Conservation (phyloP, 2,329 filamentous ascomycete genomes). For the Lecanoromycetidae sp. region DNA sequence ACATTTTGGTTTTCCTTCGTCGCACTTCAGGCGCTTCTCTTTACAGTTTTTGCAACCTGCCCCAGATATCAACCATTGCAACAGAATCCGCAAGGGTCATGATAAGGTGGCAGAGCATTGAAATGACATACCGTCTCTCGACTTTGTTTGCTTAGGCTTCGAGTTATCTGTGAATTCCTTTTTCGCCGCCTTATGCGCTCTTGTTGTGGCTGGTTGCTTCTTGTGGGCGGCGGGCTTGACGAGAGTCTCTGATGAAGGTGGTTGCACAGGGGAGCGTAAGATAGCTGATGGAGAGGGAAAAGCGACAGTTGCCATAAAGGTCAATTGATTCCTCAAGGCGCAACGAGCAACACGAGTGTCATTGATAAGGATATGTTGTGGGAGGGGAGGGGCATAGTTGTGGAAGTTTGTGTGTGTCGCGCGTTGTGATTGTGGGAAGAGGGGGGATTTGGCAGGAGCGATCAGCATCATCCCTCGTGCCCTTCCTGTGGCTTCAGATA, state of each 20-base stretch:
- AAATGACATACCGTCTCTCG: constrained; percentile 52
- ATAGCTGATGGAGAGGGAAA: constrained; percentile 49
- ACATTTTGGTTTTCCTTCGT: constrained; percentile 58
- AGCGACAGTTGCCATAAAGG: constrained; percentile 44
- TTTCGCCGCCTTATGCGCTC: constrained; percentile 16
- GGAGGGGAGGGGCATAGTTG: background rate
- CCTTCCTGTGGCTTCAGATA: too few species aligned
- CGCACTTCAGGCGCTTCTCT: constrained; percentile 60
- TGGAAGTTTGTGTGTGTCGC: background rate
- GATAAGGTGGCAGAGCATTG: constrained; percentile 1
- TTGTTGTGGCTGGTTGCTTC: constrained; percentile 4
- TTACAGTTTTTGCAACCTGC: constrained; percentile 63
- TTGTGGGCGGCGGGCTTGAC: constrained; percentile 17
- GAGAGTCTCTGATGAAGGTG: constrained; percentile 19
- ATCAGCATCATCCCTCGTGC: too few species aligned
- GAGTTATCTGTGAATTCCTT: constrained; percentile 18
- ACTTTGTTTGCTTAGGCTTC: constrained; percentile 63
- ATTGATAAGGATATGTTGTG: background rate
- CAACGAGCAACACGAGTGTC: background rate
- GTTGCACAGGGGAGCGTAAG: constrained; percentile 24
- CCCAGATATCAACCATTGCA: constrained; percentile 4
- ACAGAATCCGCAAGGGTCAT: constrained; percentile 8
- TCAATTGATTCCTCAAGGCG: background rate
- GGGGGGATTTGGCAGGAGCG: too few species aligned
- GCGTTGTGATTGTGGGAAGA: background rate